Percentiles rank a stretch among this genome's conserved stretches.
phyloP scores from a whole-genome alignment of 2,329 filamentous ascomycete species.

The Aspergillus latus region DNA sequence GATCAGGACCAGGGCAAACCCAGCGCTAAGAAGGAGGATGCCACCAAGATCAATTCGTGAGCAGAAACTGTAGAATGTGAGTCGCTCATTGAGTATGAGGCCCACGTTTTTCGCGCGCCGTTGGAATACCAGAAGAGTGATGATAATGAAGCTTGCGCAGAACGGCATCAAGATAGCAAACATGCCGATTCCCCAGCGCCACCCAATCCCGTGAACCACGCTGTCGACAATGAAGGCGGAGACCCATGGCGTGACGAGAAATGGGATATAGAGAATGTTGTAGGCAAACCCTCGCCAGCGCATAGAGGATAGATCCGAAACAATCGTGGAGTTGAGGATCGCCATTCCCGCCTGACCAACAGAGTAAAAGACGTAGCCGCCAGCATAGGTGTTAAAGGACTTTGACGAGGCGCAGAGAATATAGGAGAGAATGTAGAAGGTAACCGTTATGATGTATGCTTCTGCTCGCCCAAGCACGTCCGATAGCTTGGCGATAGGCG shows the following conservation, averaged over 20 bases:
- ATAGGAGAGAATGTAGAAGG: slow-evolving; percentile 40
- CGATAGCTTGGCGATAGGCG: slow-evolving; percentile 45
- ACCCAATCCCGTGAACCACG: slow-evolving; percentile 43
- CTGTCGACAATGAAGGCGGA: slow-evolving; percentile 44
- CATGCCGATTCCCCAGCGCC: slow-evolving; percentile 49
- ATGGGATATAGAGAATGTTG: slow-evolving; percentile 41
- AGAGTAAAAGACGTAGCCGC: slow-evolving; percentile 38
- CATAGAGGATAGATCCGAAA: slow-evolving; percentile 45
- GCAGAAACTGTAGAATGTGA: slow-evolving; percentile 31
- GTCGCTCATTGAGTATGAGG: slow-evolving; percentile 26
- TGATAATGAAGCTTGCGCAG: slow-evolving; percentile 37
- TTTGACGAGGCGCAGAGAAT: slow-evolving; percentile 40
- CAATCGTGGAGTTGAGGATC: slow-evolving; percentile 44
- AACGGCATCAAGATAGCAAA: slow-evolving; percentile 46
- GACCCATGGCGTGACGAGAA: slow-evolving; percentile 44
- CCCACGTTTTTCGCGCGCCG: slow-evolving; percentile 33
- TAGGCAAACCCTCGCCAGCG: slow-evolving; percentile 43
- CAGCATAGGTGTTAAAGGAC: slow-evolving; percentile 38
- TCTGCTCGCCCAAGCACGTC: slow-evolving; percentile 45
- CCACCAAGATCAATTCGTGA: slow-evolving; percentile 43
- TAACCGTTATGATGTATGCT: slow-evolving; percentile 36
- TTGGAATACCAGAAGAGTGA: slow-evolving; percentile 41
- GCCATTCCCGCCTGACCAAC: slow-evolving; percentile 42
- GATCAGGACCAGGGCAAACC: slow-evolving; percentile 51
- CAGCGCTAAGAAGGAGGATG: slow-evolving; percentile 48